Evolutionary conservation across 768 basidiomycete genomes (phyloP), one percentile per base, ranked within the genome.

Genomic region (Lyophyllum shimeji): DNA sequence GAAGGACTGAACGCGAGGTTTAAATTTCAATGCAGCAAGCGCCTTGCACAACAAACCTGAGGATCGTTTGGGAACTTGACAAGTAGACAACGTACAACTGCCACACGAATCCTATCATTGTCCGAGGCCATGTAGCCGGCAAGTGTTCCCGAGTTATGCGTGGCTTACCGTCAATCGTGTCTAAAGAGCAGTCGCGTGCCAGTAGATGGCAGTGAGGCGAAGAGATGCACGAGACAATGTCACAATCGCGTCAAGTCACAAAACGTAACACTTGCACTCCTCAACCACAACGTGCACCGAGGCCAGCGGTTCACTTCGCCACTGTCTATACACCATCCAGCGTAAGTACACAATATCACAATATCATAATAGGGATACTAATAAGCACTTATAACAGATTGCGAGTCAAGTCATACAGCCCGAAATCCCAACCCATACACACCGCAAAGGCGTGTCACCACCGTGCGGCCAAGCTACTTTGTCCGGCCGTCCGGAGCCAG

Each of bases 1-100:
- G 57, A 71, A 69, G 9, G 79, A 77, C 58, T 76, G 71, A 21
- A 69, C 59, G 17, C 64, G 51, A 24, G 80, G 80, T 55, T 79
- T 82, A 65, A 70, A 72, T 66, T 72, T 76, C 27, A 83, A 66
- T 8, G 76, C 75, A 20, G 72, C 66, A 23, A 84, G 61, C 9
- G 80, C 82, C 82, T 84, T 50, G 4, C 44, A 33, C 39, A 40
- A 44, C 20, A 13, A 9, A 49, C 54, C 21, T 58, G 54, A 52
- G 49, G 29, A 42, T 37, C 5, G 23, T 42, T 29, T 20, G 42
- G 34, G 34, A 33, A n/a, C 33, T 40, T 9, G 48, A 50, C 44
- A n/a, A 12, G 47, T 42, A 29, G 29, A 46, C 27, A 53, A 65
- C 74, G 39, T 48, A 78, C 79, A 47, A 80, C 67, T 34, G 74